Base-by-base conservation (phyloP, 495 filamentous ascomycete genomes). In the Monascus purpureus region DNA sequence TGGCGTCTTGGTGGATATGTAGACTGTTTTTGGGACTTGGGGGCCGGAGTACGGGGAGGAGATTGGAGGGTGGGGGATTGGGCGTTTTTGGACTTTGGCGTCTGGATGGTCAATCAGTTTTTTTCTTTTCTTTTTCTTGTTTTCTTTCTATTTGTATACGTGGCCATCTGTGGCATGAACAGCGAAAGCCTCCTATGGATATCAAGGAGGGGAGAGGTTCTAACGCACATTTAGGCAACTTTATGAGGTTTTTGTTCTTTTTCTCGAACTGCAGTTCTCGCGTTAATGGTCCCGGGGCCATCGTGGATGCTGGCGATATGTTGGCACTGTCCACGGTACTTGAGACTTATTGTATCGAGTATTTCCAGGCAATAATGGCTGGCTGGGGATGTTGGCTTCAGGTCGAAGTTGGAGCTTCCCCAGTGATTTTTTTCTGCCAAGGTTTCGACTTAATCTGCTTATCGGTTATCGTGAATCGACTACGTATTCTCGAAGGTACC, bases 1-100 rank as follows among this genome's bases (percentile, higher is more conserved):
- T 8, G 82, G 80, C 0, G 85, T 75, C 2, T 53, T 57, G 28
- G 72, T 52, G 7, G 78, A 77, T n/a, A 95, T 61, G 58, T 93
- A 93, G 63, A 97, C 65, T 40, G 74, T 53, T 52, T 82, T 82
- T 9, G 62, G 64, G 25, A 60, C 43, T 26, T 45, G 40, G 36
- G 62, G 39, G 38, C 57, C 63, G 35, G 67, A 44, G 55, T 59
- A 66, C 39, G 73, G 73, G 28, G 70, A 63, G 43, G 73, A 57
- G 31, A 77, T 70, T 29, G 69, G 59, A 24, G 73, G 73, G 55
- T 77, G 81, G 13, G 75, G 69, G 50, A 93, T 68, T 8, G 81
- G 79, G 33, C 82, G 72, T 56, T 78, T 82, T 41, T 63, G 47
- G 41, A 78, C 60, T 39, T 52, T 59, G 22, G 53, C 54, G 38